Conservation (phyloP, 805 yeast species). For the Komagataella kurtzmanii region DNA sequence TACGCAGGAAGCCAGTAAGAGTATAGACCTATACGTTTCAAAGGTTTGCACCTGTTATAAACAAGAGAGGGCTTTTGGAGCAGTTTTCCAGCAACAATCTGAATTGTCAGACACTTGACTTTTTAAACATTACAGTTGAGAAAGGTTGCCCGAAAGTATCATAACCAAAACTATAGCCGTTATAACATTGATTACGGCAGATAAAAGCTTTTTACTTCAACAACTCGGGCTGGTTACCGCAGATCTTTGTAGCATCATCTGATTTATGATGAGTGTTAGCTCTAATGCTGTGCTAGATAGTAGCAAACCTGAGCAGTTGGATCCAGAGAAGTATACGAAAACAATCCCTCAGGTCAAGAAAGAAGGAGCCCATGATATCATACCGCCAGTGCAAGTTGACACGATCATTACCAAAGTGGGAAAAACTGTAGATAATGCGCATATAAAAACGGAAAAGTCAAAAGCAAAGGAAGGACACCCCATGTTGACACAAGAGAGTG, state of each 20-base stretch:
- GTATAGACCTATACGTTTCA: not conserved
- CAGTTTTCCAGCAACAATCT: not conserved
- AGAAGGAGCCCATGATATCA: not conserved
- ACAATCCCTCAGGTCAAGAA: not conserved
- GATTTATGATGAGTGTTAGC: not conserved
- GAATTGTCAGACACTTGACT: not conserved
- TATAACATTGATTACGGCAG: not conserved
- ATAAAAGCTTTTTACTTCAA: not conserved
- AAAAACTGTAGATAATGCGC: not conserved
- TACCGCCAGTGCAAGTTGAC: not conserved
- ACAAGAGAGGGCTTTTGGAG: not conserved
- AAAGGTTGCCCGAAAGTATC: not conserved
- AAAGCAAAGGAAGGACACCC: not conserved
- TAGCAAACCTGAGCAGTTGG: not conserved
- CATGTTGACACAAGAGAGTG: constrained; percentile 2
- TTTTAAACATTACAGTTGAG: not conserved
- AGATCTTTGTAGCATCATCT: not conserved
- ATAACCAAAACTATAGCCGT: not conserved
- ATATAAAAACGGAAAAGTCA: not conserved
- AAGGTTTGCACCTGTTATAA: not conserved
- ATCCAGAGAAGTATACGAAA: not conserved
- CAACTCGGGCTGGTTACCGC: not conserved
- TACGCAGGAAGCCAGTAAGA: not conserved
- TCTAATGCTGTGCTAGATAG: not conserved
- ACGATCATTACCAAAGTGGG: not conserved